Conservation (phyloP, 805 yeast genomes). For the Suhomyces prunicola region DNA sequence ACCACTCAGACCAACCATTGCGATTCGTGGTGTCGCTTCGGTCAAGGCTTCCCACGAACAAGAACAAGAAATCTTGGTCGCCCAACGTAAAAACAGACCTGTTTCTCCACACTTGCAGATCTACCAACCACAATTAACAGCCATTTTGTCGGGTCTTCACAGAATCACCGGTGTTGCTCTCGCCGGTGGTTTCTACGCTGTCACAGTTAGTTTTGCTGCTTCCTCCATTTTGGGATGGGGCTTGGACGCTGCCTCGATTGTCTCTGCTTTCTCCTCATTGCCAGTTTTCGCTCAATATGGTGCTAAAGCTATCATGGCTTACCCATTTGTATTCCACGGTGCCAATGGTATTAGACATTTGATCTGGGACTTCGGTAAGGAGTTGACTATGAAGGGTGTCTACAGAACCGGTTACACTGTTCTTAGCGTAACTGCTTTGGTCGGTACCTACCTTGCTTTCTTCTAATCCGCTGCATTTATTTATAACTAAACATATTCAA, state of each 20-base stretch:
- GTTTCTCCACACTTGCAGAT: constrained; percentile 85
- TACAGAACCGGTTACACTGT: constrained; percentile 89
- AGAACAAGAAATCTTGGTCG: constrained; percentile 66
- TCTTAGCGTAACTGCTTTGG: constrained; percentile 56
- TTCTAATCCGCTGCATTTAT: constrained; percentile 18
- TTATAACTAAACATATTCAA: not conserved
- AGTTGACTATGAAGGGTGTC: constrained; percentile 80
- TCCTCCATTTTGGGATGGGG: constrained; percentile 58
- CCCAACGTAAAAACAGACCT: constrained; percentile 87
- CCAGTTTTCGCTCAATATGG: constrained; percentile 61
- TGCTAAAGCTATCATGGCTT: constrained; percentile 67
- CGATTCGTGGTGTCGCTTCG: constrained; percentile 20
- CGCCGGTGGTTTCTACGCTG: constrained; percentile 74
- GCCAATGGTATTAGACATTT: constrained; percentile 90
- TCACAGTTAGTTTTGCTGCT: constrained; percentile 73
- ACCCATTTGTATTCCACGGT: constrained; percentile 84
- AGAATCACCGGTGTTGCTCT: constrained; percentile 85
- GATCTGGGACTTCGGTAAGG: constrained; percentile 86
- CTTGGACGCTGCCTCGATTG: constrained; percentile 51
- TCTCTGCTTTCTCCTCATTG: constrained; percentile 55
- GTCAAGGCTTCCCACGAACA: constrained; percentile 53
- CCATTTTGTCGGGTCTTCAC: constrained; percentile 76
- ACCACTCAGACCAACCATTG: constrained; percentile 1
- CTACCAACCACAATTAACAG: constrained; percentile 87
- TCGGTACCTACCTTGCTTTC: constrained; percentile 59